Conservation (phyloP, 140 eudicot species). For the Flaveria floridana region DNA sequence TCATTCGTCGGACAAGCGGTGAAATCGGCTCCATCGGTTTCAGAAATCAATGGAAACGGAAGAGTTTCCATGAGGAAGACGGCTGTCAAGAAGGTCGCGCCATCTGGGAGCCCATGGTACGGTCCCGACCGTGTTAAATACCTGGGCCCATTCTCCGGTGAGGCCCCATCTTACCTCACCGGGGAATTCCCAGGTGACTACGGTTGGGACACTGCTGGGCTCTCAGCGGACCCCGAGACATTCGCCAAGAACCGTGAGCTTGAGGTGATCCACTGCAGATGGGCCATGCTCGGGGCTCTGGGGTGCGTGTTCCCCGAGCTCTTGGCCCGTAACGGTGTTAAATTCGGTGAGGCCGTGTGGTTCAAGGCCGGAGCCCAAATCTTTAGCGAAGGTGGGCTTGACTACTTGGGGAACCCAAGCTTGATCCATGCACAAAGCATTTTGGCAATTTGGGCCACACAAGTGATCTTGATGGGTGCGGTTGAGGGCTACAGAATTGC, state of each 20-base stretch:
- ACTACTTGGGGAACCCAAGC: conserved; percentile 50
- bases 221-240: conserved; percentile 53
- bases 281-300: conserved; percentile 51
- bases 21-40: conserved; percentile 32
- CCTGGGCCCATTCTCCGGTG: conserved; percentile 70
- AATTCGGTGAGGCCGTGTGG: conserved; percentile 52
- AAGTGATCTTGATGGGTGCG: conserved; percentile 50
- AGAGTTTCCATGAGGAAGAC: conserved; percentile 27
- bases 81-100: conserved; percentile 27
- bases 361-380: conserved; percentile 55
- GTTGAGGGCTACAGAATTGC: conserved; percentile 49
- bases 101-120: conserved; percentile 73
- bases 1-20: conserved; percentile 39
- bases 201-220: conserved; percentile 69
- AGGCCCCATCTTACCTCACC: conserved; percentile 60
- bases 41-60: conserved; percentile 25
- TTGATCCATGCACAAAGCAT: conserved; percentile 67
- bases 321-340: conserved; percentile 44
- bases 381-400: conserved; percentile 50
- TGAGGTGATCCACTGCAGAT: conserved; percentile 49
- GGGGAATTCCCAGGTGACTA: conserved; percentile 67
- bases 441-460: conserved; percentile 63
- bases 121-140: conserved; percentile 69
- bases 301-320: conserved; percentile 50
- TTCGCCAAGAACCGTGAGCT: conserved; percentile 63